A percentile compares a stretch with the other conserved stretches of the same genome.
phyloP scores from a whole-genome alignment of 2,329 filamentous ascomycete species.

The Macrophomina phaseolina region DNA sequence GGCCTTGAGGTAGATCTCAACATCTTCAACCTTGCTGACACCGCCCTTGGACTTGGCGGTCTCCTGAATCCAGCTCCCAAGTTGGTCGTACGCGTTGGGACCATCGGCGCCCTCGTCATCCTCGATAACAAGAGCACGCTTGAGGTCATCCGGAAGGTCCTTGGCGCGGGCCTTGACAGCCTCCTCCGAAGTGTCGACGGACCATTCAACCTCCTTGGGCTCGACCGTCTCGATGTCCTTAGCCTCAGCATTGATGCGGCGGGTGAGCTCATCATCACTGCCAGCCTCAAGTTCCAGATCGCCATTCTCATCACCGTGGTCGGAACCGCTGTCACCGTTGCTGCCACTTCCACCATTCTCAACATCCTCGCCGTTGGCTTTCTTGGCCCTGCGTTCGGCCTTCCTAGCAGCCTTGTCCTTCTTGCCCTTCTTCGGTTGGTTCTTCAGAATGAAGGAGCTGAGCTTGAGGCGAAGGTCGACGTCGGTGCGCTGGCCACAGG shows the following conservation, averaged over 20 bases:
- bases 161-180: conserved; percentile 94
- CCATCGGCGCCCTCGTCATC: conserved; percentile 79
- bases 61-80: conserved; percentile 91
- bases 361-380: conserved; percentile 63
- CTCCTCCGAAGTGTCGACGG: conserved; percentile 93
- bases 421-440: conserved; percentile 89
- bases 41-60: conserved; percentile 72
- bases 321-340: conserved; percentile 70
- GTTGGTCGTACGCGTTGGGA: conserved; percentile 80
- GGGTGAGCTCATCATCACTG: conserved; percentile 91
- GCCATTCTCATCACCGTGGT: conserved; percentile 69
- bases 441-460: conserved; percentile 96
- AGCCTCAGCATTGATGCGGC: conserved; percentile 71
- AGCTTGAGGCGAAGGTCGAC: conserved; percentile 95
- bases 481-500: conserved; percentile 90
- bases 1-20: conserved; percentile 94
- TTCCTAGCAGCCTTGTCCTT: conserved; percentile 97
- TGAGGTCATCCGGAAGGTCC: conserved; percentile 91
- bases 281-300: conserved; percentile 71
- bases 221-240: conserved; percentile 74
- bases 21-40: conserved; percentile 80
- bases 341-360: conserved; percentile 57
- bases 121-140: conserved; percentile 84
- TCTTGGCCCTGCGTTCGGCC: conserved; percentile 82
- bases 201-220: conserved; percentile 89